Evolutionary conservation across 495 filamentous ascomycete genomes (phyloP).

Genomic region (Lindgomyces ingoldianus): DNA sequence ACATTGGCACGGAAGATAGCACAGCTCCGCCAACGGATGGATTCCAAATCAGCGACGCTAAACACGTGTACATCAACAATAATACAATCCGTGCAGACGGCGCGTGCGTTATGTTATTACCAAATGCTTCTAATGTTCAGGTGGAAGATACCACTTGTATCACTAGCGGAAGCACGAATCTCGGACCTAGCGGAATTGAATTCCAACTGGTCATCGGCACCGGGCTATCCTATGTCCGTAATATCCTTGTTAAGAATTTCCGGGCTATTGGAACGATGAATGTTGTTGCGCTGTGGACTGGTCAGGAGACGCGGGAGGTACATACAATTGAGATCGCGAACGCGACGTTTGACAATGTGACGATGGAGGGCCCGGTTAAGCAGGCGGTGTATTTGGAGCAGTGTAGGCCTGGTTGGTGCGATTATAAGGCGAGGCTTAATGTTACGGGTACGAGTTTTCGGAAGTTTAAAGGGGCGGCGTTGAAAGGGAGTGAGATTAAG

Average conservation of each 20-base stretch:
- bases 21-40: too few species aligned
- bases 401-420: too few species aligned
- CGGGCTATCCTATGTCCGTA: slow-evolving; percentile 9
- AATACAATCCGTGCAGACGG: slow-evolving; percentile 4
- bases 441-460: neutral
- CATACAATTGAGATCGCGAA: slow-evolving; percentile 9
- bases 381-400: slow-evolving; percentile 2
- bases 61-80: slow-evolving; percentile 21
- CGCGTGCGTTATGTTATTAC: slow-evolving; percentile 2
- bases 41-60: neutral
- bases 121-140: slow-evolving; percentile 13
- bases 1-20: neutral
- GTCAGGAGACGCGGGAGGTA: neutral
- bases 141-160: slow-evolving; percentile 15
- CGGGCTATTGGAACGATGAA: slow-evolving; percentile 4
- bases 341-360: slow-evolving; percentile 13
- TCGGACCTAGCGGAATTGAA: neutral
- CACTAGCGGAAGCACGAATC: neutral
- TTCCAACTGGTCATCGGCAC: neutral
- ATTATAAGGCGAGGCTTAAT: neutral
- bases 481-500: neutral
- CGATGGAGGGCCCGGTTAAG: slow-evolving; percentile 2
- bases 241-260: slow-evolving; percentile 11
- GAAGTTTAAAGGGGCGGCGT: neutral
- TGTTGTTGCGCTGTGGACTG: neutral